Evolutionary conservation across 2,329 filamentous ascomycete genomes (phyloP), one percentile per base, ranked within the genome.

Genomic region (Dothideomycetes sp.): DNA sequence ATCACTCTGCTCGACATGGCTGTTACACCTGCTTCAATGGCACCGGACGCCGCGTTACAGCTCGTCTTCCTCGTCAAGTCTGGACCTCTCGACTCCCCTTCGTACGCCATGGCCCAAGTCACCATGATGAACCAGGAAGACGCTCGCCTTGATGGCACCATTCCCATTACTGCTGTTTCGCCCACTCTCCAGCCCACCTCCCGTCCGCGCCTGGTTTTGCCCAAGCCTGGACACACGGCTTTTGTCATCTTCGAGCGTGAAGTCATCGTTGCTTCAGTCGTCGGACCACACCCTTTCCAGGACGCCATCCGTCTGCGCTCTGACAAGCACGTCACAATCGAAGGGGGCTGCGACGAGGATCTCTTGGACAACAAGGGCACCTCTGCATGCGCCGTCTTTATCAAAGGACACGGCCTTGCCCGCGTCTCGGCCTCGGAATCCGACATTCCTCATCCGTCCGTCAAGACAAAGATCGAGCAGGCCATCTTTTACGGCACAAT

Each of bases 401-500:
- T 78, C 42, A 66, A 71, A 47, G 68, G 70, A 24, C 72, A 70
- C 51, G 77, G 77, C 10, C 57, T 78, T n/a, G 57, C 79, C 34
- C 68, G 74, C 37, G 58, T 78, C 27, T 63, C 64, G 36, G 64
- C 67, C 11, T 55, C 74, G 19, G 68, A 75, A 12, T 67, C 81
- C 18, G 75, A 74, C 4, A 79, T 74, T 10, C 76, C 80, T 4
- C 65, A 64, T 49, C 75, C 94, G 12, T 88, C 84, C 1, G 83
- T 85, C 5, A 91, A 86, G 62, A 84, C 79, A 62, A 94, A 91
- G 62, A 72, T 98, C 28, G 86, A 95, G 56, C 88, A 98, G 63
- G 88, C 88, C 2, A 83, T 96, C 1, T 96, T 95, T 63, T 96
- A 86, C 57, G 88, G 88, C 2, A 78, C 77, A 33, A 78, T 84